Evolutionary conservation across 2,329 filamentous ascomycete species (phyloP), one percentile per base, ranked within the genome.

Genomic region (Bipolaris cookei): DNA sequence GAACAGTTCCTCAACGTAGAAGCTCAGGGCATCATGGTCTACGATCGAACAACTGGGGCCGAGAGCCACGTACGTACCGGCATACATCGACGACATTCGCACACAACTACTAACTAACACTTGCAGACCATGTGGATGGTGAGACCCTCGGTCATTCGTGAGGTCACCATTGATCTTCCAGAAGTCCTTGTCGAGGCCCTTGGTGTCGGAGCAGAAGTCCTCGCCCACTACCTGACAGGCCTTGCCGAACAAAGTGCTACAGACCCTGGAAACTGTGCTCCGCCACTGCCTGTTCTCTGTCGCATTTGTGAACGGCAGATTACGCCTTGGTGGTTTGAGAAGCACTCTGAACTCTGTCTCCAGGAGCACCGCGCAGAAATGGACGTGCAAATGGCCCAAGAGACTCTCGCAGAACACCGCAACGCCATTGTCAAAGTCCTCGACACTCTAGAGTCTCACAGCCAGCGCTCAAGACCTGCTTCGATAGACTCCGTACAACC

Each of bases 321-420:
- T 59, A 92, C 92, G 4, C 92, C 94, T 0, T 99, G 95, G 95
- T 99, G 95, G 96, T 99, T 99, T 68, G 95, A 99, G 78, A 99
- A 98, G 77, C 95, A 99, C 75, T 97, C 94, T 1, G 96, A 99
- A 69, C 81, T 98, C 18, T 99, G 95, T 72, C 82, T 97, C 53
- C 93, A 98, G 74, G 95, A 99, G 74, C 95, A 99, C 73, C 89
- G 90, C 49, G 94, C 95, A 0, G 95, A 99, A 75, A 96, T 97
- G 91, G 94, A 98, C 68, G 92, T 99, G 3, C 94, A 99, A 74
- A 89, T 98, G 82, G 88, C 93, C 5, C 95, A 99, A 71, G 95
- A 99, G 72, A 92, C 87, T 61, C 81, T 99, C 46, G 90, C 89
- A 6, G 95, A 99, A 71, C 95, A 99, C 77, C 89, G 95, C 5